Evolutionary conservation across 1,139 yeast species (phyloP).

Genomic region (Schwanniomyces etchellsii): DNA sequence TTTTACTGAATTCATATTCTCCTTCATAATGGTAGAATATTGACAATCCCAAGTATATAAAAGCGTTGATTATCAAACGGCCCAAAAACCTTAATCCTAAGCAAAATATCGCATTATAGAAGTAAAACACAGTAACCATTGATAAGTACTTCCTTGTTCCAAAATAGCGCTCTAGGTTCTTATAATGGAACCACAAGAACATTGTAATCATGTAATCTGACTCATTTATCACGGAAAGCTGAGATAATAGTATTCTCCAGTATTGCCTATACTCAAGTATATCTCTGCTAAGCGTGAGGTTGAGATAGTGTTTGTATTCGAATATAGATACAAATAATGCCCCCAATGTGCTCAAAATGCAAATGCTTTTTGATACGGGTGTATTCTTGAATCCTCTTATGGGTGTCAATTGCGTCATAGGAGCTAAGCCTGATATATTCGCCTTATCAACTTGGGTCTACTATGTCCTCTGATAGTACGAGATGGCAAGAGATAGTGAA

Average conservation of each 20-base stretch:
- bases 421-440: too few species aligned
- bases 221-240: conserved; percentile 55
- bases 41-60: background rate
- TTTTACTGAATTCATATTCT: conserved; percentile 12
- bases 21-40: conserved; percentile 21
- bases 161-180: conserved; percentile 58
- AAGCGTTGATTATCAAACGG: conserved; percentile 23
- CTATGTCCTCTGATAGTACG: too few species aligned
- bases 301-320: conserved; percentile 49
- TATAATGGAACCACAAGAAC: conserved; percentile 51
- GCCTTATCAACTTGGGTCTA: too few species aligned
- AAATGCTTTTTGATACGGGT: conserved; percentile 49
- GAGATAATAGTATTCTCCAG: conserved; percentile 60
- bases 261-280: conserved; percentile 56
- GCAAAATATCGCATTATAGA: conserved; percentile 30
- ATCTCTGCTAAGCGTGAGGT: conserved; percentile 54
- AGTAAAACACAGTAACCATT: conserved; percentile 23
- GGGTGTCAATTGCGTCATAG: conserved; percentile 28
- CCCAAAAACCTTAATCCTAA: conserved; percentile 34
- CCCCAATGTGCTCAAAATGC: conserved; percentile 33
- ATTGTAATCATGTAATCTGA: conserved; percentile 54
- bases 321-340: conserved; percentile 54
- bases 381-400: conserved; percentile 57
- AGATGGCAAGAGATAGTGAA: too few species aligned
- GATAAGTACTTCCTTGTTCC: conserved; percentile 58